These are phyloP conservation scores for Dryadomyces quercivorus DNA, from an alignment of 2,329 filamentous ascomycete genomes.

Conservation along the genomic window DNA sequence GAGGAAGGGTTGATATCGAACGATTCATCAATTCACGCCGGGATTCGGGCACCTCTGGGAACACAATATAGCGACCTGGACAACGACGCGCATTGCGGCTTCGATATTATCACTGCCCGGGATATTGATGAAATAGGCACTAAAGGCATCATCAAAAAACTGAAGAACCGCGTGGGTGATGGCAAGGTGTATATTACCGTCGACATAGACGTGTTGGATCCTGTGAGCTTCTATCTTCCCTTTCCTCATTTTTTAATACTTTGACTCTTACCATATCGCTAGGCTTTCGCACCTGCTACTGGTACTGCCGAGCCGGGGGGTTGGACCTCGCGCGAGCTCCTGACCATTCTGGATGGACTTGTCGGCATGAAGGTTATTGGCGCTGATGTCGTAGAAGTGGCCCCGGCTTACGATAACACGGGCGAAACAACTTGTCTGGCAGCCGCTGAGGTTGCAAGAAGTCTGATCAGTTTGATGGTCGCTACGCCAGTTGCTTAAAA, in stretches of 20 bases:
- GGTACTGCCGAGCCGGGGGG: constrained; percentile 71
- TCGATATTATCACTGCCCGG: constrained; percentile 42
- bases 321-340: constrained; percentile 68
- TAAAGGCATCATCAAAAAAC: constrained; percentile 49
- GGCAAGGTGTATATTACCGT: constrained; percentile 57
- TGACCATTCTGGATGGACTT: constrained; percentile 60
- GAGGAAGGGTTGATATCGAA: constrained; percentile 48
- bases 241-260: background rate
- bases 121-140: constrained; percentile 62
- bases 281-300: constrained; percentile 34
- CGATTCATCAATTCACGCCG: constrained; percentile 44
- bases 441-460: constrained; percentile 2
- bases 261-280: background rate
- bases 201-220: constrained; percentile 73
- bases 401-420: constrained; percentile 61
- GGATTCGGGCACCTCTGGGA: constrained; percentile 41
- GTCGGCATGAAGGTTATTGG: constrained; percentile 62
- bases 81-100: constrained; percentile 47
- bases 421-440: constrained; percentile 45
- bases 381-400: constrained; percentile 70
- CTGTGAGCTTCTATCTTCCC: constrained; percentile 23
- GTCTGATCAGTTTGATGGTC: constrained; percentile 3
- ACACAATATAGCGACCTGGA: constrained; percentile 36
- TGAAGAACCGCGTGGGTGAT: constrained; percentile 42
- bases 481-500: background rate